Base-by-base conservation (phyloP, 225 moss, liverwort and hornwort species). In the Pleurozium schreberi region DNA sequence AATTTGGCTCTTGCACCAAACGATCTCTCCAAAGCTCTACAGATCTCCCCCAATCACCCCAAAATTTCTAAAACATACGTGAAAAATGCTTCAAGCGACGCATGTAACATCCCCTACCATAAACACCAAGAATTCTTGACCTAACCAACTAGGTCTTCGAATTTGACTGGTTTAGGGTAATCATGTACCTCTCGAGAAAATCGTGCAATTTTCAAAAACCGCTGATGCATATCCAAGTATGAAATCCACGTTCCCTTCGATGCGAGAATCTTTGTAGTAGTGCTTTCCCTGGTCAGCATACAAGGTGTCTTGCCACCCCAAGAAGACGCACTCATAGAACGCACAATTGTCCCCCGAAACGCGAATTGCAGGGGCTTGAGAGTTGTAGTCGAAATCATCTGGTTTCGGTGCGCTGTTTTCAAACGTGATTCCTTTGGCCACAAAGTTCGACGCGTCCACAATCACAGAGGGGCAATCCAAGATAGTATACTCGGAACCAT, bases 231-330 rank as follows among this genome's bases (percentile, higher is more conserved):
- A 95, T 36, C 95, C 95, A 18, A 96, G 91, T 34, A 96, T 94
- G 78, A 95, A 96, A 83, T 96, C 96, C 65, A 96, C 96, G 67
- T 93, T 96, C 18, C 96, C 96, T 89, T 96, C 96, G 38, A 96
- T 88, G 58, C 90, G 86, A 65, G 87, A 96, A 17, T 92, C 90
- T 76, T 90, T 92, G 89, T 94, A 96, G 77, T 93, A 95, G 43
- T 96, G 96, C 90, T 90, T 92, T 57, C 96, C 96, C 80, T 96
- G 95, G 81, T 96, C 95, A 49, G 94, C 94, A 55, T 92, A 96
- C 58, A 95, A 70, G 36, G 96, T 96, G 87, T 95, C 96, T 88
- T 96, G 96, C 95, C 96, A 96, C n/a, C 95, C 95, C 85, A 96
- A 67, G 89, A 96, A 96, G 20, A 42, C 68, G 89, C 94, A 95